Evolutionary conservation across 106 monocot species (phyloP).

Genomic region (Dendrobium officinale): DNA sequence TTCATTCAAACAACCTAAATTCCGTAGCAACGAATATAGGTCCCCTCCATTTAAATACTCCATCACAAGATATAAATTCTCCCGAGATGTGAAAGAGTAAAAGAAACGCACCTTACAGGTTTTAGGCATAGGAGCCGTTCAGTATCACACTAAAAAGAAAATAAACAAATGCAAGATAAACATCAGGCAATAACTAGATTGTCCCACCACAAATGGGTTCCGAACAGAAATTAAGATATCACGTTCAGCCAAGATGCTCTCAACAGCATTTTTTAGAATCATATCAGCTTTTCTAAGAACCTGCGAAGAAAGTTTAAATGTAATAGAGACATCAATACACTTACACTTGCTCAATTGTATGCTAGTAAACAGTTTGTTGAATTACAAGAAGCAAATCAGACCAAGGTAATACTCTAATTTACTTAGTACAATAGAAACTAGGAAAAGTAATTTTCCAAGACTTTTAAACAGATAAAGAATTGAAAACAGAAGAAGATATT

Average conservation of each 20-base stretch:
- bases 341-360: not conserved
- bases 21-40: conserved; percentile 88
- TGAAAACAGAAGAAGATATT: no score
- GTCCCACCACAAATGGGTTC: conserved; percentile 96
- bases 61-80: conserved; percentile 98
- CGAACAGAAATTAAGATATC: conserved; percentile 95
- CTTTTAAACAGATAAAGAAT: no score
- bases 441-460: no score
- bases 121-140: conserved; percentile 1
- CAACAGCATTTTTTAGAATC: conserved; percentile 99
- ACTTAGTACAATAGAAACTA: no score
- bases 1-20: conserved; percentile 92
- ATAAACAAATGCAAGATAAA: not conserved
- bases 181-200: not conserved
- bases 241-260: conserved; percentile 97
- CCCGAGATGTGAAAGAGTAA: conserved; percentile 94
- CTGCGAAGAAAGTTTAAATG: conserved; percentile 28
- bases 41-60: conserved; percentile 99
- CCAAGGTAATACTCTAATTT: not conserved
- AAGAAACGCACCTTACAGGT: conserved; percentile 77
- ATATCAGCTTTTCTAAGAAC: conserved; percentile 98
- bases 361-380: not conserved
- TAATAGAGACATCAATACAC: not conserved
- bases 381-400: not conserved
- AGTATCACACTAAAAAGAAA: conserved; percentile 4